A percentile compares a stretch with the other conserved stretches of the same genome.
phyloP scores from a whole-genome alignment of 202 grass and related monocot genomes.

The Carex arenaria region DNA sequence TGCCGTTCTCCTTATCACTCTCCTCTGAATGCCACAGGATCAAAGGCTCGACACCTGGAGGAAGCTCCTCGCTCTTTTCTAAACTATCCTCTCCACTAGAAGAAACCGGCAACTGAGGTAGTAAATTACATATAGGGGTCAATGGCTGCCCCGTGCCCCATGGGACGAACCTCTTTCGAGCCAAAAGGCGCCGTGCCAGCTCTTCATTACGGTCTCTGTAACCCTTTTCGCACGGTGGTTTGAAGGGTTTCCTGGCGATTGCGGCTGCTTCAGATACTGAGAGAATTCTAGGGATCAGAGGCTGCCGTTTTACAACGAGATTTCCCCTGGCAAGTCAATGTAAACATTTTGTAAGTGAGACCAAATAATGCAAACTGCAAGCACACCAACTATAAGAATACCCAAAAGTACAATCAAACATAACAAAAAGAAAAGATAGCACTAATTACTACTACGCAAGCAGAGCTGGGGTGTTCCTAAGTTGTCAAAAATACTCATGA shows the following conservation, averaged over 20 bases:
- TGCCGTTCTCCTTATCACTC: conserved; percentile 51
- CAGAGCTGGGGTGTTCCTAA: neutral
- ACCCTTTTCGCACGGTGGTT: conserved; percentile 63
- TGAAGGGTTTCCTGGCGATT: conserved; percentile 87
- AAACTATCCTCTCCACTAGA: conserved; percentile 29
- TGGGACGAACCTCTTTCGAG: conserved; percentile 81
- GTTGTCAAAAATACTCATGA: neutral
- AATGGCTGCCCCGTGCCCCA: conserved; percentile 67
- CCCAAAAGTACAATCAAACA: neutral
- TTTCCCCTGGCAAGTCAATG: conserved; percentile 60
- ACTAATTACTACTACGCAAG: neutral
- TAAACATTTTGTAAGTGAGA: conserved; percentile 22
- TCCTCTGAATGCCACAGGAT: conserved; percentile 74
- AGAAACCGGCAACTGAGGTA: conserved; percentile 27
- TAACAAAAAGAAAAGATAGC: neutral
- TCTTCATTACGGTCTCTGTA: conserved; percentile 65
- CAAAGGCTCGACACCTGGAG: conserved; percentile 85
- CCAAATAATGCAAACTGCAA: conserved; percentile 13
- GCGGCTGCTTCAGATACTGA: conserved; percentile 81
- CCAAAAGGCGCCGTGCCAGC: conserved; percentile 69
- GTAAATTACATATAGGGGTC: conserved; percentile 41
- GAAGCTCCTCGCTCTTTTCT: conserved; percentile 62
- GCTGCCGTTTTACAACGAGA: conserved; percentile 69
- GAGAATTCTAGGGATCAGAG: conserved; percentile 89
- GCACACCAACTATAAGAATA: neutral